Conservation (phyloP, 2,329 filamentous ascomycete species). For the Aureobasidium leucospermi region DNA sequence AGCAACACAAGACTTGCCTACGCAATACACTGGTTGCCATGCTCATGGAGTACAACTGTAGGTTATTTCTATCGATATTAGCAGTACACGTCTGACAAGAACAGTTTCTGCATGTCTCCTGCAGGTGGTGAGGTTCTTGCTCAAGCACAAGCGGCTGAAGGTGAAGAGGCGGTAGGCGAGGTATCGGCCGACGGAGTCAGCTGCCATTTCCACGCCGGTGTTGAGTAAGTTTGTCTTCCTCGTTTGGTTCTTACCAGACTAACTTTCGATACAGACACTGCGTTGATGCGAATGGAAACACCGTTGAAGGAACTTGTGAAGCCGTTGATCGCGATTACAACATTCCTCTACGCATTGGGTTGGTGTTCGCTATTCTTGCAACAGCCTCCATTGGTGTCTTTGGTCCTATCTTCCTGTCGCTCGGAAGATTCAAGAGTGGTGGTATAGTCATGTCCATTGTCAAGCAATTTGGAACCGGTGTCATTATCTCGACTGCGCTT, state of each 20-base stretch:
- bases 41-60: constrained; percentile 52
- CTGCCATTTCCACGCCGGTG: constrained; percentile 69
- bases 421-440: constrained; percentile 44
- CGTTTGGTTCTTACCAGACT: constrained; percentile 15
- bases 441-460: constrained; percentile 52
- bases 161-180: constrained; percentile 21
- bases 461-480: constrained; percentile 66
- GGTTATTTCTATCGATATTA: constrained; percentile 19
- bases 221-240: constrained; percentile 52
- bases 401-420: constrained; percentile 56
- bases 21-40: constrained; percentile 60
- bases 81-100: constrained; percentile 1
- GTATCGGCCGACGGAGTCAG: constrained; percentile 24
- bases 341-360: constrained; percentile 59
- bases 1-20: constrained; percentile 48
- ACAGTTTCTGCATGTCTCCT: constrained; percentile 55
- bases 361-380: constrained; percentile 63
- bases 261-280: constrained; percentile 46
- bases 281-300: constrained; percentile 37
- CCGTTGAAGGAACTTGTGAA: constrained; percentile 37
- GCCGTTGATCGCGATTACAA: constrained; percentile 54
- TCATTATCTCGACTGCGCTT: constrained; percentile 65
- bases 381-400: constrained; percentile 65
- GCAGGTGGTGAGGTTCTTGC: constrained; percentile 56
- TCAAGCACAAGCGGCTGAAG: constrained; percentile 30